Conservation (phyloP, 495 filamentous ascomycete genomes). For the Podospora pseudopauciseta region DNA sequence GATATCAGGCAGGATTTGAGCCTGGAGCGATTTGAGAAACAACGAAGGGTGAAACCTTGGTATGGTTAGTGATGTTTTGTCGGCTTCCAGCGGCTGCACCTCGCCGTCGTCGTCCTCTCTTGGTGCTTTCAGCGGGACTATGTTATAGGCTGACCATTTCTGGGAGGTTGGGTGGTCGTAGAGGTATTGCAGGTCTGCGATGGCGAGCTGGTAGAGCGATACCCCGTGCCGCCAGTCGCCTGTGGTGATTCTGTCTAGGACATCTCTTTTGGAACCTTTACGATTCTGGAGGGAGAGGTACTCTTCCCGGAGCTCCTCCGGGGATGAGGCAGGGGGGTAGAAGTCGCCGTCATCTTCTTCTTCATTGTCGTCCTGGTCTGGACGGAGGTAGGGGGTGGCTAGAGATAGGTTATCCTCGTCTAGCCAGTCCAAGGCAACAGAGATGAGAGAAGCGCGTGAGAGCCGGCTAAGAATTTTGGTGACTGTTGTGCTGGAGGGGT, state of each 20-base stretch:
- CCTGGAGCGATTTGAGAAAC: constrained; percentile 69
- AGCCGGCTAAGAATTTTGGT: constrained; percentile 63
- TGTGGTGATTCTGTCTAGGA: constrained; percentile 70
- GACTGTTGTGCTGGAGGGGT: constrained; percentile 59
- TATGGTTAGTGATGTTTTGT: constrained; percentile 47
- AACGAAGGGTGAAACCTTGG: constrained; percentile 73
- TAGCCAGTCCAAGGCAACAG: constrained; percentile 71
- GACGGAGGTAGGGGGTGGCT: constrained; percentile 52
- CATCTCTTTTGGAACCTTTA: constrained; percentile 69
- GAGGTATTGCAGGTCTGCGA: constrained; percentile 74
- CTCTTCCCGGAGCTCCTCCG: constrained; percentile 58
- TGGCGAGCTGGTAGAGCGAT: constrained; percentile 72
- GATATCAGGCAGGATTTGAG: constrained; percentile 65
- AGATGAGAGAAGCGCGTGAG: constrained; percentile 64
- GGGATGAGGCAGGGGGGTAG: constrained; percentile 58
- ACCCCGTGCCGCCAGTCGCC: constrained; percentile 81
- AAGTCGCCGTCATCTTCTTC: constrained; percentile 48
- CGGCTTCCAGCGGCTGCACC: constrained; percentile 21
- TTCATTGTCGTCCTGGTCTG: constrained; percentile 37
- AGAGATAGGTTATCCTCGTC: constrained; percentile 55
- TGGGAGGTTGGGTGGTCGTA: constrained; percentile 68
- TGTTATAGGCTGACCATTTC: constrained; percentile 70
- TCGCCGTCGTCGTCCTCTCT: constrained; percentile 33
- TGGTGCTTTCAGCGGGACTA: constrained; percentile 42
- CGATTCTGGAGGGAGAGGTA: constrained; percentile 53